Base-by-base conservation (phyloP, 192 early-diverging fungal species). In the Coemansia sp. region DNA sequence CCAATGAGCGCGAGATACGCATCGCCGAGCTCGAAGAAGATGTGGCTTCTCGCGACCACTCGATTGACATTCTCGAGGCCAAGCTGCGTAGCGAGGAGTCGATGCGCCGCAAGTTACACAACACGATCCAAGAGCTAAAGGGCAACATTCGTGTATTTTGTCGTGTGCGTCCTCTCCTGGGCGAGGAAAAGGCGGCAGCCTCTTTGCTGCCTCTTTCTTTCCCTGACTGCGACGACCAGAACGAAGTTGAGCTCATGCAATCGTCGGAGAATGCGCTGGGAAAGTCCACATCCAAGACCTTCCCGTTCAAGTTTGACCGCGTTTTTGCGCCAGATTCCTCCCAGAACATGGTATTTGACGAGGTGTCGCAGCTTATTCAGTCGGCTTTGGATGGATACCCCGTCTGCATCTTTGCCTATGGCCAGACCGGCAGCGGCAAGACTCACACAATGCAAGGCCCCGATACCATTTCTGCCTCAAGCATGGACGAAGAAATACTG, bases 121-220 rank as follows among this genome's bases (percentile, higher is more conserved):
- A 98, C 73, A 90, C 90, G 0, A 90, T 95, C 37, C 94, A 93
- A 68, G 97, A 99, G 75, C 86, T 98, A 53, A 95, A 94, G 66
- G 97, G 97, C 36, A 99, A 99, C 72, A 97, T 99, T 48, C 88
- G 97, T 25, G 97, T 98, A 27, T 98, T 99, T 78, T 98, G 96
- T 75, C 85, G 97, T 34, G 90, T 98, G 11, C 88, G 97, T 36
- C 97, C 97, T 10, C 74, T 88, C 41, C 41, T 90, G 25, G 68
- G 48, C 61, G 62, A 65, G 11, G 81, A 78, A 51, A 70, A 69
- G 38, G 64, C 59, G 7, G 63, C 39, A 4, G 58, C 25, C 4
- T 46, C 60, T 2, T 48, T 60, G 38, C 63, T 76, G 37, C 78
- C 77, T 19, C 85, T 94, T 64, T 59, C 37, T 5, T 84, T 91